A percentile compares a stretch with the other conserved stretches of the same genome.
Conservation (phyloP, 257 asterid genomes). For the Salvia rosmarinus region DNA sequence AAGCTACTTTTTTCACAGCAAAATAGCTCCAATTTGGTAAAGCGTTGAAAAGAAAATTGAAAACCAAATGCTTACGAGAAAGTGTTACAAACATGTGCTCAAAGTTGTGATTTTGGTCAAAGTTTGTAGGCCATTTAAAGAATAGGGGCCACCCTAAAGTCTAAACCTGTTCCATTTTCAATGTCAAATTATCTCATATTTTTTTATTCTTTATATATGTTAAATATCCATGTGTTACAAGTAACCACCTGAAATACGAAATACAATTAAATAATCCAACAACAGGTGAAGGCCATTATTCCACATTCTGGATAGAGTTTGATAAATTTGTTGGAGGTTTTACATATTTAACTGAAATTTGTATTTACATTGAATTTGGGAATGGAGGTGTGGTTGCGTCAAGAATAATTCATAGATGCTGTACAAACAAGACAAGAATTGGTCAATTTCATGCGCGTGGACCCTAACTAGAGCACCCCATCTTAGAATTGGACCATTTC, state of each 20-base stretch:
- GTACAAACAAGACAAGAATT: neutral
- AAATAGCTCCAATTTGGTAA: neutral
- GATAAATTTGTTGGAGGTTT: neutral
- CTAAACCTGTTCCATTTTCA: neutral
- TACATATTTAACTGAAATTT: neutral
- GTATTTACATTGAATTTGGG: neutral
- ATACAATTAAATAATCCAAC: neutral
- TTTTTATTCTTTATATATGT: neutral
- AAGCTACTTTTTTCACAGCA: neutral
- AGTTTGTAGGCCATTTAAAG: conserved; percentile 23
- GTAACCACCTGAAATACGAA: neutral
- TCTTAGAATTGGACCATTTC: conserved; percentile 16
- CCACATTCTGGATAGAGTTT: neutral
- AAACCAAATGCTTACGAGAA: neutral
- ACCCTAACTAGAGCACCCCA: conserved; percentile 20
- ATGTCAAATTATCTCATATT: neutral
- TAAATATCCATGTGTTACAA: neutral
- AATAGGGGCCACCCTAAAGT: conserved; percentile 10
- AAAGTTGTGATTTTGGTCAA: conserved; percentile 4
- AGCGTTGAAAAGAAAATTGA: neutral
- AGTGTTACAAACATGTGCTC: conserved; percentile 6
- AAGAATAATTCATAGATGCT: conserved; percentile 2
- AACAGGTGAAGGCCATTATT: neutral
- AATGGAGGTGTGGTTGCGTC: conserved; percentile 4
- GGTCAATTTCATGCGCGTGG: conserved; percentile 33